These are phyloP conservation scores for Peziza echinospora DNA, from an alignment of 495 filamentous ascomycete genomes.

Conservation along the genomic window DNA sequence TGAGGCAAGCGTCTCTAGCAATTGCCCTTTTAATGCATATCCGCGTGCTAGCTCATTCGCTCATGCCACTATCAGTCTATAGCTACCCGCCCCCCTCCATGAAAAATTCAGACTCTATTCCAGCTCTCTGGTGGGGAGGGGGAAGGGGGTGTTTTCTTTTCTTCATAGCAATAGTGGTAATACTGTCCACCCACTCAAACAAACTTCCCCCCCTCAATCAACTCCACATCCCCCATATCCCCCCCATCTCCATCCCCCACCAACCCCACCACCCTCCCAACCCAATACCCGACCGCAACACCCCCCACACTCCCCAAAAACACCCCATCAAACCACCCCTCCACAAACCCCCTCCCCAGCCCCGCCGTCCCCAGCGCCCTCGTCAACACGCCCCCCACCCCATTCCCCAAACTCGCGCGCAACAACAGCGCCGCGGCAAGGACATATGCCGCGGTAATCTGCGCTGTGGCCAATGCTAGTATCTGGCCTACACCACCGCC, in stretches of 20 bases:
- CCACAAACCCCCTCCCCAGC: conserved; percentile 48
- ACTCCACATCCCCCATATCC: conserved; percentile 33
- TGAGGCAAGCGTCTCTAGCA: too few species aligned
- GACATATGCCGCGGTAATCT: conserved; percentile 61
- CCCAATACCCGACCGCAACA: conserved; percentile 45
- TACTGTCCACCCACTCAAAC: neutral
- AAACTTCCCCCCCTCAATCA: neutral
- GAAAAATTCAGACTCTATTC: too few species aligned
- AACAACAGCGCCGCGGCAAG: conserved; percentile 52
- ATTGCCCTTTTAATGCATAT: too few species aligned
- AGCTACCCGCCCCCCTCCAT: too few species aligned
- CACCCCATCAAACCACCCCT: conserved; percentile 72
- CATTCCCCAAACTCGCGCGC: conserved; percentile 45
- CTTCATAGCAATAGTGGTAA: too few species aligned
- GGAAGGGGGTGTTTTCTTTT: too few species aligned
- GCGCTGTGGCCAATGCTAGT: conserved; percentile 48
- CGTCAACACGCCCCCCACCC: conserved; percentile 46
- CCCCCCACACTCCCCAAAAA: conserved; percentile 40
- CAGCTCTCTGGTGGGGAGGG: too few species aligned
- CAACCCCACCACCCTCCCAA: conserved; percentile 37
- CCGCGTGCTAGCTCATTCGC: too few species aligned
- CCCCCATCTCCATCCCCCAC: conserved; percentile 37
- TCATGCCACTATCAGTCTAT: too few species aligned
- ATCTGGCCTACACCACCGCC: conserved; percentile 25
- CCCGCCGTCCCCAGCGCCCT: conserved; percentile 42